These are phyloP conservation scores for Fibroporia radiculosa DNA, from an alignment of 768 basidiomycete species.

Conservation along the genomic window DNA sequence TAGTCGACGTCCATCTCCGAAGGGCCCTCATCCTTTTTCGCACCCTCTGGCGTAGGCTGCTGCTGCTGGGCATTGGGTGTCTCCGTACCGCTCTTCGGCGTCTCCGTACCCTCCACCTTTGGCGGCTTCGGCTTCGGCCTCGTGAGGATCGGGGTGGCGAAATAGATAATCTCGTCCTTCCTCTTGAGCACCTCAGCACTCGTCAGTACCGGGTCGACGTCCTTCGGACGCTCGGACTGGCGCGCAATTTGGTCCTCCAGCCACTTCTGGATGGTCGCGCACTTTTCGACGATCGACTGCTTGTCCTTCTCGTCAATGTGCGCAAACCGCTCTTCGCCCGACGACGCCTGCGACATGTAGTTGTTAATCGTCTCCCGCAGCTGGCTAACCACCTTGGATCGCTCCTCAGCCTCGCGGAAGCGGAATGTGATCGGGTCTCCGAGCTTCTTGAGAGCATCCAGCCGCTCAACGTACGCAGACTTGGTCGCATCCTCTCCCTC, in stretches of 20 bases:
- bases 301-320: slow-evolving; percentile 91
- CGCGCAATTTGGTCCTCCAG: slow-evolving; percentile 84
- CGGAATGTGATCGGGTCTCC: slow-evolving; percentile 85
- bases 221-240: slow-evolving; percentile 87
- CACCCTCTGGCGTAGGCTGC: slow-evolving; percentile 16
- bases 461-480: slow-evolving; percentile 82
- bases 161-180: slow-evolving; percentile 87
- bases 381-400: slow-evolving; percentile 59
- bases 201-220: slow-evolving; percentile 78
- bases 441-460: slow-evolving; percentile 76
- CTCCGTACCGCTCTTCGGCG: slow-evolving; percentile 60
- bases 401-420: slow-evolving; percentile 76
- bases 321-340: slow-evolving; percentile 73
- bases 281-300: slow-evolving; percentile 80
- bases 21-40: slow-evolving; percentile 34
- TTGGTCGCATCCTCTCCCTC: slow-evolving; percentile 95
- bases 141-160: slow-evolving; percentile 83
- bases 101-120: slow-evolving; percentile 60
- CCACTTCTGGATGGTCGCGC: slow-evolving; percentile 90
- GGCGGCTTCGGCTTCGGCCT: slow-evolving; percentile 86
- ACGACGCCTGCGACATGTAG: slow-evolving; percentile 79
- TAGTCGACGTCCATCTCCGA: slow-evolving; percentile 86
- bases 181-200: slow-evolving; percentile 82
- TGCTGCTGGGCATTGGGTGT: slow-evolving; percentile 33
- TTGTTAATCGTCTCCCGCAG: slow-evolving; percentile 86